These are phyloP conservation scores for Neohortaea acidophila DNA, from an alignment of 495 filamentous ascomycete genomes.

Conservation along the genomic window DNA sequence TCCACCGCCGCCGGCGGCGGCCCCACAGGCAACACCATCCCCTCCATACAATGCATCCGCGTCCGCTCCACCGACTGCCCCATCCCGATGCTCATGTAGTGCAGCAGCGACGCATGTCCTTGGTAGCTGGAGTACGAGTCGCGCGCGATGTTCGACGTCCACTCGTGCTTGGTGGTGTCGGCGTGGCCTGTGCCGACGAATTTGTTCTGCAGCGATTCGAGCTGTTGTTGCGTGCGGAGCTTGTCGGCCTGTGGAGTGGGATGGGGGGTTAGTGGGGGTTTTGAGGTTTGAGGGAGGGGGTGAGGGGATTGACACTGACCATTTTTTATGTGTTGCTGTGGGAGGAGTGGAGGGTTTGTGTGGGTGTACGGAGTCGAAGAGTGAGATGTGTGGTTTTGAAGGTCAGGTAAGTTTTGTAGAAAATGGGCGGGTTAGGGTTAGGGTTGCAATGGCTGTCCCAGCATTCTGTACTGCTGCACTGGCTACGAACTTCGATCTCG, in stretches of 20 bases:
- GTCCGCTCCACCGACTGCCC: slow-evolving; percentile 72
- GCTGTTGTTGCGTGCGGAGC: slow-evolving; percentile 89
- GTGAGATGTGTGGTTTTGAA: too few species aligned
- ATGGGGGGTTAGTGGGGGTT: background rate
- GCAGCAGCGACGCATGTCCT: slow-evolving; percentile 74
- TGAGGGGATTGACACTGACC: background rate
- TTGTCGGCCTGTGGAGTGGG: slow-evolving; percentile 67
- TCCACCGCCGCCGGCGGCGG: slow-evolving; percentile 46
- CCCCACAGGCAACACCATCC: slow-evolving; percentile 85
- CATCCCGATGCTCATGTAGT: slow-evolving; percentile 80
- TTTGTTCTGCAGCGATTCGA: slow-evolving; percentile 85
- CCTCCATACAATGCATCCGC: slow-evolving; percentile 64
- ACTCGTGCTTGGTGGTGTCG: slow-evolving; percentile 93
- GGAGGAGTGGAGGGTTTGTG: background rate
- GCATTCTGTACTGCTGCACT: too few species aligned
- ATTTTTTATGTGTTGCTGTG: background rate
- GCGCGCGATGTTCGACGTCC: slow-evolving; percentile 55
- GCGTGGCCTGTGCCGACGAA: slow-evolving; percentile 96
- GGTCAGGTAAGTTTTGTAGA: too few species aligned
- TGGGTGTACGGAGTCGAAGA: too few species aligned
- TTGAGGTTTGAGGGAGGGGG: background rate
- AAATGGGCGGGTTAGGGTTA: too few species aligned
- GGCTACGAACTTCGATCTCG: too few species aligned
- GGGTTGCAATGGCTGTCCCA: too few species aligned
- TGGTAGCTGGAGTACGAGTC: slow-evolving; percentile 49